Base-by-base conservation (phyloP, 805 yeast species). In the Candida arabinofermentans region DNA sequence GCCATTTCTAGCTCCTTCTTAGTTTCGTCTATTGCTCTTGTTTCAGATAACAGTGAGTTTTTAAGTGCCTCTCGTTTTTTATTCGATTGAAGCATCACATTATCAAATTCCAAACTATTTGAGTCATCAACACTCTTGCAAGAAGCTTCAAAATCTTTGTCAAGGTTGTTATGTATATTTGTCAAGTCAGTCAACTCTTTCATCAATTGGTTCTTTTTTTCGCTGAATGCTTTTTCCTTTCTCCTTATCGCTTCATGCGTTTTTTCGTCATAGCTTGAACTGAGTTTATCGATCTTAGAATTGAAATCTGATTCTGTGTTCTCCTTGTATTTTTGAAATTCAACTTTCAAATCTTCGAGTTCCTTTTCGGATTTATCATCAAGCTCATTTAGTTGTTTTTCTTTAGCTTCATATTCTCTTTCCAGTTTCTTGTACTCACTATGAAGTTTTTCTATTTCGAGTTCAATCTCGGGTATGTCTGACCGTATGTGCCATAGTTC, bases 211-310 rank as follows among this genome's bases (percentile, higher is more conserved):
- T 48, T 52, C 41, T 67, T 68, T 34, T 61, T 53, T 8, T 49
- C 42, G 33, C 68, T 61, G 23, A 59, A 55, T 30, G 60, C 53
- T 16, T 51, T 51, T 5, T 64, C 62, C 39, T 67, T 70, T 13
- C 54, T 54, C 6, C 61, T 51, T 26, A 72, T 62, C 5, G 71
- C 45, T 1, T 51, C 41, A 31, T 74, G 75, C 1, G 77, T 64
- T 50, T 50, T 47, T 1, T 30, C 13, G 16, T 53, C 51, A 34
- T 47, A 53, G 8, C 42, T 35, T 3, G 37, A 34, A 24, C 54
- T 50, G 23, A 58, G 27, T 9, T 30, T 16, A 10, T 53, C 51
- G 6, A 57, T 41, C n/a, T 71, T 61, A 0, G 45, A 27, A 16
- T 57, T 50, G 42, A 65, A 69, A 3, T 52, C 64, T 31, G 26